A percentile compares a stretch with the other conserved stretches of the same genome.
Conservation (phyloP, 2,329 filamentous ascomycete genomes). For the Aspergillus sp. region DNA sequence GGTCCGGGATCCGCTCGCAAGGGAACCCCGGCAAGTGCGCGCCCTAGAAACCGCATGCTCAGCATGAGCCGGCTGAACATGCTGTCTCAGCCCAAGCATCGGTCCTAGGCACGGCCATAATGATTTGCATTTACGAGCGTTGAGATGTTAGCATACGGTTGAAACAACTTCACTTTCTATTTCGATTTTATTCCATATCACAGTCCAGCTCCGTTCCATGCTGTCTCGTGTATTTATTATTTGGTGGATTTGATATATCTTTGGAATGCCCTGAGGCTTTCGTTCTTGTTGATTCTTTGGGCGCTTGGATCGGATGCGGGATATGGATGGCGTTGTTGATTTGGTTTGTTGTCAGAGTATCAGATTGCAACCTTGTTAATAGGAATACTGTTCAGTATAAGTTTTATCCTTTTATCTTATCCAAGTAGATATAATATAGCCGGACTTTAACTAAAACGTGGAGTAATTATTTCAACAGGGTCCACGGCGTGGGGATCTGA, state of each 20-base stretch:
- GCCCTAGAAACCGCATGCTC: constrained; percentile 33
- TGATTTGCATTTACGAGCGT: constrained; percentile 15
- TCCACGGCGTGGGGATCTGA: too few species aligned
- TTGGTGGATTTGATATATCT: constrained; percentile 8
- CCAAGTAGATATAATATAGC: too few species aligned
- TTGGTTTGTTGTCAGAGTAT: constrained; percentile 1
- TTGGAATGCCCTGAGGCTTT: neutral
- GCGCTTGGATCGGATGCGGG: constrained; percentile 21
- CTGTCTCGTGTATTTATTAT: constrained; percentile 14
- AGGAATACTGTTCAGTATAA: too few species aligned
- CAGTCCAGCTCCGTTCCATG: neutral
- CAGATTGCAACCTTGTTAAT: neutral
- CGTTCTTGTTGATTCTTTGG: constrained; percentile 9
- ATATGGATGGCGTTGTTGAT: constrained; percentile 14
- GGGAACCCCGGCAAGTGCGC: constrained; percentile 32
- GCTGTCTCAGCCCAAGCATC: constrained; percentile 47
- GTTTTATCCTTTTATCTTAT: too few species aligned
- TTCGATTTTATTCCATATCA: neutral
- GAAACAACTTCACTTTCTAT: constrained; percentile 1
- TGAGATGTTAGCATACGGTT: constrained; percentile 1
- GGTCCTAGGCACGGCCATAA: constrained; percentile 22
- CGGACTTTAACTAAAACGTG: too few species aligned
- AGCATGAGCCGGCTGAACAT: constrained; percentile 50
- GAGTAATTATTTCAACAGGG: too few species aligned
- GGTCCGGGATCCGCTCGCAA: constrained; percentile 16